phyloP scores from a whole-genome alignment of 305 asterid genomes.

The Lippia alba region DNA sequence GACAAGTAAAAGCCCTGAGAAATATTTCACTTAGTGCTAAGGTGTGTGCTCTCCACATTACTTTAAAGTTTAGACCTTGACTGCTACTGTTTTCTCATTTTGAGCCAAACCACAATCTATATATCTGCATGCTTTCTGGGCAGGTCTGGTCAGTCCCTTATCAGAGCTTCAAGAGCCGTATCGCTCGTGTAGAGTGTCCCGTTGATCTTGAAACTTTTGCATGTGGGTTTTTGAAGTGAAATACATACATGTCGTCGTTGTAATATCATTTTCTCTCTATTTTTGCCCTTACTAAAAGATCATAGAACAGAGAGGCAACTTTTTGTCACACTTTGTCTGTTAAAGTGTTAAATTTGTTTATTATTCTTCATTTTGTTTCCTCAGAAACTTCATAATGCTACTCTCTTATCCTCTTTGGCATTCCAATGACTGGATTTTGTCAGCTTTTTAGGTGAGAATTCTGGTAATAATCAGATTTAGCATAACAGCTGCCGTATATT shows the following conservation, averaged over 20 bases:
- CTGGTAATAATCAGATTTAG: too few relatives aligned
- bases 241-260: conserved; percentile 9
- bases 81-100: too few relatives aligned
- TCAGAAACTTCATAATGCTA: not conserved
- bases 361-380: conserved; percentile 4
- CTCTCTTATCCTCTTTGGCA: not conserved
- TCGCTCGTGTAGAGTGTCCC: not conserved
- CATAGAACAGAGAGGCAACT: not conserved
- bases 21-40: conserved; percentile 26
- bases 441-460: too few relatives aligned
- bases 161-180: conserved; percentile 18
- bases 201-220: conserved; percentile 30
- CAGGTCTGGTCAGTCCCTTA: conserved; percentile 27
- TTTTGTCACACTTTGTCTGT: not conserved
- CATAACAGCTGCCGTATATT: too few relatives aligned
- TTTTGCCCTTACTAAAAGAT: not conserved
- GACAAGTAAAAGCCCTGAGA: conserved; percentile 40
- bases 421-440: not conserved
- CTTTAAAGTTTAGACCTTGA: not conserved
- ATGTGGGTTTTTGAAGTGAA: conserved; percentile 13
- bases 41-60: conserved; percentile 27
- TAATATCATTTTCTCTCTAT: not conserved
- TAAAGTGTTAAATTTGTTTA: conserved; percentile 1
- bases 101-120: too few relatives aligned
- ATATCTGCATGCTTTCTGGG: not conserved